A percentile compares a stretch with the other conserved stretches of the same genome.
Evolutionary conservation across 2,329 filamentous ascomycete species (phyloP).

Genomic region (Pseudogymnoascus verrucosus): DNA sequence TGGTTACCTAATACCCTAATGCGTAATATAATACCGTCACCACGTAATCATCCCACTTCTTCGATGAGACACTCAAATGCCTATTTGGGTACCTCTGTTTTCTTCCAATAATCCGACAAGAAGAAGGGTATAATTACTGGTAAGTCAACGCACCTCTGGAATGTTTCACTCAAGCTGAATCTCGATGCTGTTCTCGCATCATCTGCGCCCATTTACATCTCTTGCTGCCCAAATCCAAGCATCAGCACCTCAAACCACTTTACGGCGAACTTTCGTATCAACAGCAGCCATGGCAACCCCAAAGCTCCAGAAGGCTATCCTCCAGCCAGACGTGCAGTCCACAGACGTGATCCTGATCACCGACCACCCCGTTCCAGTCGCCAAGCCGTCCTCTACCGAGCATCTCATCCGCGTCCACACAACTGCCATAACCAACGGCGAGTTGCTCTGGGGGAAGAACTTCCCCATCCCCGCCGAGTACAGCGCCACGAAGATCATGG

Average conservation of each 20-base stretch:
- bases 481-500: constrained; percentile 19
- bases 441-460: constrained; percentile 35
- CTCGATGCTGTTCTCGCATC: background rate
- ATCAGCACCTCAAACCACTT: background rate
- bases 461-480: constrained; percentile 18
- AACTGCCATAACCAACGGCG: constrained; percentile 34
- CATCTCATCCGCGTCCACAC: constrained; percentile 35
- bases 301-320: background rate
- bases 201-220: background rate
- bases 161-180: background rate
- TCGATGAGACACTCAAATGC: background rate
- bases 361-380: constrained; percentile 20
- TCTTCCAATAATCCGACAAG: background rate
- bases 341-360: constrained; percentile 9
- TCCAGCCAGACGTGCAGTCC: constrained; percentile 11
- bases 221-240: background rate
- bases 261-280: background rate
- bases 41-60: background rate
- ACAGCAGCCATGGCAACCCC: background rate
- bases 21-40: background rate
- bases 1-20: background rate
- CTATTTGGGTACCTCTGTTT: background rate
- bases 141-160: background rate
- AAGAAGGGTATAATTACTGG: background rate
- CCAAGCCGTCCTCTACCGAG: constrained; percentile 20